phyloP scores from a whole-genome alignment of 2,329 filamentous ascomycete genomes.

The Gaeumannomyces sp. region DNA sequence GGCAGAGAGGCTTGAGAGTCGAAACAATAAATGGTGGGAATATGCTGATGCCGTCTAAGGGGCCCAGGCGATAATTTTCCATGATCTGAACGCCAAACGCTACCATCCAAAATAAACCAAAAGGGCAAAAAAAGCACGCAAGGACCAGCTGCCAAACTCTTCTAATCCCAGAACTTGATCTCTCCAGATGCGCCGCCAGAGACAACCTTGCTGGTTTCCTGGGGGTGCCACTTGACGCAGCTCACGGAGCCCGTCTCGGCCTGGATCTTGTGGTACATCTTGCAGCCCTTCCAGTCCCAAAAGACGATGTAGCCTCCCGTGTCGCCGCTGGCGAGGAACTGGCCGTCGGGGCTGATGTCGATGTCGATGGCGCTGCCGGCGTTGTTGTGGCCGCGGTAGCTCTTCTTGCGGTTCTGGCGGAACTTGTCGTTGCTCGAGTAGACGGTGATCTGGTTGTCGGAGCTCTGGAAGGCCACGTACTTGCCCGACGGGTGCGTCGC shows the following conservation, averaged over 20 bases:
- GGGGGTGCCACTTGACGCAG: conserved; percentile 93
- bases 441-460: conserved; percentile 94
- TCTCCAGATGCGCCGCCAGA: conserved; percentile 85
- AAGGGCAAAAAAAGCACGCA: neutral
- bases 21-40: neutral
- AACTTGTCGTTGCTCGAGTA: conserved; percentile 95
- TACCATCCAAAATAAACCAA: neutral
- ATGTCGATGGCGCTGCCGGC: conserved; percentile 90
- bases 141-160: neutral
- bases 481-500: conserved; percentile 83
- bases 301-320: conserved; percentile 86
- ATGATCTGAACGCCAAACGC: neutral
- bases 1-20: neutral
- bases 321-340: conserved; percentile 84
- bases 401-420: conserved; percentile 95
- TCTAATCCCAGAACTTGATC: conserved; percentile 88
- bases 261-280: conserved; percentile 96
- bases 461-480: conserved; percentile 87
- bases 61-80: neutral
- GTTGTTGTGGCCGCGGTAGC: conserved; percentile 91
- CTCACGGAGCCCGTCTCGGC: conserved; percentile 73
- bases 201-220: conserved; percentile 90
- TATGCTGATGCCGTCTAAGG: neutral
- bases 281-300: conserved; percentile 99
- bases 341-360: conserved; percentile 81